A percentile compares a stretch with the other conserved stretches of the same genome.
phyloP scores from a whole-genome alignment of 2,329 filamentous ascomycete genomes.

The Nigrograna mackinnonii region DNA sequence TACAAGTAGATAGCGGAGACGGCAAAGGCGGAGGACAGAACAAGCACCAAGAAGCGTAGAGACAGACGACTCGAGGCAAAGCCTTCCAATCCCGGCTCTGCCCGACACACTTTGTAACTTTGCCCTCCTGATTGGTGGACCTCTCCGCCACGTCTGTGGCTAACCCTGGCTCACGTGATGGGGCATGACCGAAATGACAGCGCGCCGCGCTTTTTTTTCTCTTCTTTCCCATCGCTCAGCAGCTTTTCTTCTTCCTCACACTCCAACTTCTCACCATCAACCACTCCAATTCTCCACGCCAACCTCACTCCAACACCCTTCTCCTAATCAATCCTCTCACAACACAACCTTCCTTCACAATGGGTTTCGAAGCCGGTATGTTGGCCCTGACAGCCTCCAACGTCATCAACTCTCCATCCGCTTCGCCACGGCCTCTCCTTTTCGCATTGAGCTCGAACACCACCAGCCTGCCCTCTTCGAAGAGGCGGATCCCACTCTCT shows the following conservation, averaged over 20 bases:
- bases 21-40: too few species aligned
- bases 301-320: constrained; percentile 12
- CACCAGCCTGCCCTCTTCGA: constrained; percentile 7
- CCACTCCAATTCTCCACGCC: constrained; percentile 17
- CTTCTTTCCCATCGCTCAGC: constrained; percentile 21
- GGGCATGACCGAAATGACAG: too few species aligned
- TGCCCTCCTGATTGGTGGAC: too few species aligned
- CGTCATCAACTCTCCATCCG: constrained; percentile 26
- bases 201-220: constrained; percentile 24
- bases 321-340: constrained; percentile 9
- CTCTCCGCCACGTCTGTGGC: too few species aligned
- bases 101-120: too few species aligned
- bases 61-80: too few species aligned
- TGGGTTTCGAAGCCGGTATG: constrained; percentile 46
- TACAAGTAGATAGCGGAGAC: too few species aligned
- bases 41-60: too few species aligned
- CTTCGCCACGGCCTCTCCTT: constrained; percentile 19
- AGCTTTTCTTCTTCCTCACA: constrained; percentile 15
- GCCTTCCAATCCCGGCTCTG: too few species aligned
- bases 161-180: too few species aligned
- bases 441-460: constrained; percentile 26
- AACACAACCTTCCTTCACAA: constrained; percentile 28
- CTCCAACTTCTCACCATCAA: constrained; percentile 9
- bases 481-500: constrained; percentile 6
- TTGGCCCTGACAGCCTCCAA: constrained; percentile 25